These are phyloP conservation scores for Meyerozyma sp. DNA, from an alignment of 1,139 yeast genomes.

Conservation along the genomic window DNA sequence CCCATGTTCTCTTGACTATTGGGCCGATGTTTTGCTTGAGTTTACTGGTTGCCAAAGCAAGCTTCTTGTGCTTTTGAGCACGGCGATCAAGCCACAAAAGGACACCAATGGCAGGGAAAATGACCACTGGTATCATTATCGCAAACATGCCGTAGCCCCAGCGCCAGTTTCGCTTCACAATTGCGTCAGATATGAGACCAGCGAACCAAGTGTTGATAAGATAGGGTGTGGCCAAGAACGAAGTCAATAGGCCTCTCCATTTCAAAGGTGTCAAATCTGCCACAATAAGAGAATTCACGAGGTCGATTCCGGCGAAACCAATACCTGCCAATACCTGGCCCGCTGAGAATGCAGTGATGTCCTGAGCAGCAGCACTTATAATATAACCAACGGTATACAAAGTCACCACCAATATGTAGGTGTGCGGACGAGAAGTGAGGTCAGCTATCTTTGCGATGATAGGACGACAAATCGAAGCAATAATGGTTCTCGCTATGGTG, in stretches of 20 bases:
- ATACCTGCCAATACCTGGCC: constrained; percentile 24
- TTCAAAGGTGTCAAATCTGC: constrained; percentile 30
- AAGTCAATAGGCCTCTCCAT: constrained; percentile 24
- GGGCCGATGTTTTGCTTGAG: neutral
- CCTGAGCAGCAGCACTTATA: constrained; percentile 19
- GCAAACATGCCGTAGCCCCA: constrained; percentile 39
- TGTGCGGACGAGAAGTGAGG: constrained; percentile 21
- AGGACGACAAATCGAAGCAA: constrained; percentile 21
- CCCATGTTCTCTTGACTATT: constrained; percentile 3
- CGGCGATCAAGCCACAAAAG: constrained; percentile 21
- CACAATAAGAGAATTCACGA: constrained; percentile 19
- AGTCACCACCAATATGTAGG: constrained; percentile 16
- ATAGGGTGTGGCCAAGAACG: constrained; percentile 22
- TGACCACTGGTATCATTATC: constrained; percentile 25
- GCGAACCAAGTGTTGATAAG: constrained; percentile 28
- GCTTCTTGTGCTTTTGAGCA: constrained; percentile 14
- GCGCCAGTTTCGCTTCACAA: constrained; percentile 28
- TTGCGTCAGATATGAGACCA: constrained; percentile 23
- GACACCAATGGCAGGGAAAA: constrained; percentile 21
- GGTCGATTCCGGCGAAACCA: constrained; percentile 20
- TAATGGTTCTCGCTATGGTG: constrained; percentile 22
- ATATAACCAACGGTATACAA: constrained; percentile 23
- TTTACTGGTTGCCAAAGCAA: constrained; percentile 5
- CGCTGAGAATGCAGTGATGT: constrained; percentile 23
- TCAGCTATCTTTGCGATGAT: constrained; percentile 26